phyloP scores from a whole-genome alignment of 495 filamentous ascomycete genomes.

The Podospora sp. region DNA sequence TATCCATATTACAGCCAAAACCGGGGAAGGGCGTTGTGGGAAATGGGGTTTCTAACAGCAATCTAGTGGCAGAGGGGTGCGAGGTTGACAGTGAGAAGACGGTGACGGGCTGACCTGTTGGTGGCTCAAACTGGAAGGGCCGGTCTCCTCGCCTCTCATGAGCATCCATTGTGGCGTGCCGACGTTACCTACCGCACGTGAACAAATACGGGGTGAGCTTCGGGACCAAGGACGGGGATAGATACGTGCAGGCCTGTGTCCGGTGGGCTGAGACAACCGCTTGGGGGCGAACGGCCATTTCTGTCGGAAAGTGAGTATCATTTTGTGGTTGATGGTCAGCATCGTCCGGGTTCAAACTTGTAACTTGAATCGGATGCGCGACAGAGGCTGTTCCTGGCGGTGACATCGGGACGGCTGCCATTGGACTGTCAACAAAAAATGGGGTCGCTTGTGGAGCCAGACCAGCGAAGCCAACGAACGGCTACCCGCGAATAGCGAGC shows the following conservation, averaged over 20 bases:
- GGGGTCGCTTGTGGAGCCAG: neutral
- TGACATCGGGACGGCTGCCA: slow-evolving; percentile 1
- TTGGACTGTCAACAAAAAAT: neutral
- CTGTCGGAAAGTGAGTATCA: neutral
- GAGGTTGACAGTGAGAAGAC: neutral
- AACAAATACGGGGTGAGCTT: neutral
- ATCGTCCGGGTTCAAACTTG: neutral
- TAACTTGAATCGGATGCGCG: slow-evolving; percentile 4
- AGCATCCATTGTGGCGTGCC: neutral
- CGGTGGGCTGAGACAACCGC: neutral
- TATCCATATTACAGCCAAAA: neutral
- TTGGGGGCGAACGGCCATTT: neutral
- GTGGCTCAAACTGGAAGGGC: neutral
- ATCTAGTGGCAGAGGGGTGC: neutral
- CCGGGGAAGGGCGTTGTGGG: neutral
- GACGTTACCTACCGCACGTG: neutral
- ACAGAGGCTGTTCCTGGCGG: slow-evolving; percentile 6
- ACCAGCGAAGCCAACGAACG: neutral
- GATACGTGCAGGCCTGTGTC: neutral
- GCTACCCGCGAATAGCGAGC: neutral
- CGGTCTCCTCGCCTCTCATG: neutral
- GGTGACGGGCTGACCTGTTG: neutral
- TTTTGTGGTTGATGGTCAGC: neutral
- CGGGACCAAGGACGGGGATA: slow-evolving; percentile 1
- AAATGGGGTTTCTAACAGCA: neutral